These are phyloP conservation scores for Pseudoturritis turrita DNA, from an alignment of 345 rosid genomes.

Conservation along the genomic window DNA sequence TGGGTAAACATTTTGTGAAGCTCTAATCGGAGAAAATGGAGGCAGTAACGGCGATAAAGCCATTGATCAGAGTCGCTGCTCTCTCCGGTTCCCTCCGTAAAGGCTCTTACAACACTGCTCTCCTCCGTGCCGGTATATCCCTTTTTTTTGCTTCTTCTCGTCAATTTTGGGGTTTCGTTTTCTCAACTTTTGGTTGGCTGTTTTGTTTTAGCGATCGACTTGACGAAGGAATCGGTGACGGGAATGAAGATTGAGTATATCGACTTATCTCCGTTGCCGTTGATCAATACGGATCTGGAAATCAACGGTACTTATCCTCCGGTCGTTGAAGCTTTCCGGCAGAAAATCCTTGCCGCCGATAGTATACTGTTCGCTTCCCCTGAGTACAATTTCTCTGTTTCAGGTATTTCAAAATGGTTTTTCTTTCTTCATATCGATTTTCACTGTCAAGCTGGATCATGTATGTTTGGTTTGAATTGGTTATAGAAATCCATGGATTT, in stretches of 20 bases:
- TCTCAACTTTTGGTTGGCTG: background rate
- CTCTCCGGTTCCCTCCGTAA: slow-evolving; percentile 80
- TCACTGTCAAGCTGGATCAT: too few relatives aligned
- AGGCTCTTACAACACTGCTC: slow-evolving; percentile 64
- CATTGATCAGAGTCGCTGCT: slow-evolving; percentile 62
- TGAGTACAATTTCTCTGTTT: slow-evolving; percentile 67
- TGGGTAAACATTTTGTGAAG: background rate
- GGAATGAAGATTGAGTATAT: slow-evolving; percentile 52
- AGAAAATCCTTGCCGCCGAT: slow-evolving; percentile 56
- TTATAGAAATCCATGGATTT: background rate
- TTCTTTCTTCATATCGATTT: too few relatives aligned
- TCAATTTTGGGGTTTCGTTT: background rate
- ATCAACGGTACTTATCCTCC: slow-evolving; percentile 53
- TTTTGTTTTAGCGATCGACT: slow-evolving; percentile 35
- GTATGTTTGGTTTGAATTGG: background rate
- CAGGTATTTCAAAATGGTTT: slow-evolving; percentile 34
- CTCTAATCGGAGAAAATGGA: slow-evolving; percentile 33
- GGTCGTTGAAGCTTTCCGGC: slow-evolving; percentile 61
- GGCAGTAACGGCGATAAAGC: slow-evolving; percentile 31
- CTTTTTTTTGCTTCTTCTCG: background rate
- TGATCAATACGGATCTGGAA: slow-evolving; percentile 70
- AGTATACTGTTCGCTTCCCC: slow-evolving; percentile 78
- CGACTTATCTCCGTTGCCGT: slow-evolving; percentile 58
- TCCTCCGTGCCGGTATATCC: slow-evolving; percentile 56
- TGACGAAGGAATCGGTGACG: slow-evolving; percentile 35